Percentiles rank a stretch among this genome's conserved stretches.
Evolutionary conservation across 2,329 filamentous ascomycete species (phyloP).

Genomic region (Pseudogymnoascus sp.): DNA sequence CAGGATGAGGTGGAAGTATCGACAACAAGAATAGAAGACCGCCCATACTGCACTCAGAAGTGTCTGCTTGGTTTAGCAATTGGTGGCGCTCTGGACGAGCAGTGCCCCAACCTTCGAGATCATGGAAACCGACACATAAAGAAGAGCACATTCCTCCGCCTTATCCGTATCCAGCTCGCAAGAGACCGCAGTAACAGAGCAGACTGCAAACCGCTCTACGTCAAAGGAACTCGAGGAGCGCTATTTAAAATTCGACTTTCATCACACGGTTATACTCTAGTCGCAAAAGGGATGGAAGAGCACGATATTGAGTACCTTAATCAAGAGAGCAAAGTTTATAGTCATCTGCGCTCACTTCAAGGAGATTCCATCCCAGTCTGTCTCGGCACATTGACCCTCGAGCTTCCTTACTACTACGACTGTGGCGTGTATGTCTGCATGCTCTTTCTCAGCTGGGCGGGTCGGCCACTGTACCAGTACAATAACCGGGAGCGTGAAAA

Average conservation of each 20-base stretch:
- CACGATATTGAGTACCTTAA: neutral
- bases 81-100: conserved; percentile 20
- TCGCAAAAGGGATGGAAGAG: neutral
- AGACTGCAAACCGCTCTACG: conserved; percentile 19
- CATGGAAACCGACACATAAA: conserved; percentile 15
- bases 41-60: conserved; percentile 24
- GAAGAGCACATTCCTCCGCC: conserved; percentile 1
- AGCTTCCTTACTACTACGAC: conserved; percentile 27
- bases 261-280: conserved; percentile 17
- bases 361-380: conserved; percentile 24
- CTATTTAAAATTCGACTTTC: conserved; percentile 24
- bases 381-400: conserved; percentile 26
- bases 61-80: conserved; percentile 23
- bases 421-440: no score
- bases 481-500: conserved; percentile 11
- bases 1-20: neutral
- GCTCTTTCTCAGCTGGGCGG: no score
- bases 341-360: neutral
- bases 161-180: conserved; percentile 6
- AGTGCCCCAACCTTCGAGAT: conserved; percentile 24
- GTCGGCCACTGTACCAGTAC: no score
- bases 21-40: conserved; percentile 18
- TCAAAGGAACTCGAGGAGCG: conserved; percentile 22
- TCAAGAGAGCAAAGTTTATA: neutral
- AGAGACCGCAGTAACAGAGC: conserved; percentile 6